Evolutionary conservation across 371 early-diverging fungal genomes (phyloP), one percentile per base, ranked within the genome.

Genomic region (Vairimorpha ceranae): DNA sequence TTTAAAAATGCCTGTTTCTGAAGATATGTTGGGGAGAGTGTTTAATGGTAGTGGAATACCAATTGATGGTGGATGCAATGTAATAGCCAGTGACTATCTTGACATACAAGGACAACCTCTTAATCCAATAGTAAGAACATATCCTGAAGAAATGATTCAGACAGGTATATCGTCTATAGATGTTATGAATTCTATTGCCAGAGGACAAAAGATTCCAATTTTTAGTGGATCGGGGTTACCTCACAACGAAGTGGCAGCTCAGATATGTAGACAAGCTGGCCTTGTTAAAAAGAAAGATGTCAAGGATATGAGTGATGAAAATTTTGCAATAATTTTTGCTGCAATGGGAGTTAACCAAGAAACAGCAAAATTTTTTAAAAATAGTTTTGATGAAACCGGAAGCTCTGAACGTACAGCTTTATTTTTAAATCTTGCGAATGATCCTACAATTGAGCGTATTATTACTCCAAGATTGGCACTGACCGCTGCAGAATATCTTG

Each of bases 271-370:
- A 82, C 99, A 99, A 84, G 97, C 99, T 33, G 95, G 97, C 67
- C 86, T 99, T 56, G 98, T 97, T 52, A 88, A 93, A 85, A 91
- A 90, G 81, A 97, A 97, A 87, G 93, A 90, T 80, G 92, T 93
- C 29, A 87, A 92, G 64, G 99, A 99, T 84, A 91, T 87, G 63
- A 94, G 94, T 83, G 93, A 96, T 80, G 97, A 97, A 79, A 97
- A 97, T 86, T 99, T 99, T 86, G 94, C 97, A 45, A 96, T 99
- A 77, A 97, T 99, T n/a, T 99, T 99, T 85, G 99, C 94, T 71
- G 99, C 99, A 76, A 99, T 99, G 99, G 99, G 99, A 83, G 97
- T 94, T 77, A 99, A 96, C 87, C 92, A 95, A 92, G 99, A 99
- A 86, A 97, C 99, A 2, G 99, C 98, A 64, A 89, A 94, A 67